Evolutionary conservation across 495 filamentous ascomycete species (phyloP).

Genomic region (Acidomyces sp.): DNA sequence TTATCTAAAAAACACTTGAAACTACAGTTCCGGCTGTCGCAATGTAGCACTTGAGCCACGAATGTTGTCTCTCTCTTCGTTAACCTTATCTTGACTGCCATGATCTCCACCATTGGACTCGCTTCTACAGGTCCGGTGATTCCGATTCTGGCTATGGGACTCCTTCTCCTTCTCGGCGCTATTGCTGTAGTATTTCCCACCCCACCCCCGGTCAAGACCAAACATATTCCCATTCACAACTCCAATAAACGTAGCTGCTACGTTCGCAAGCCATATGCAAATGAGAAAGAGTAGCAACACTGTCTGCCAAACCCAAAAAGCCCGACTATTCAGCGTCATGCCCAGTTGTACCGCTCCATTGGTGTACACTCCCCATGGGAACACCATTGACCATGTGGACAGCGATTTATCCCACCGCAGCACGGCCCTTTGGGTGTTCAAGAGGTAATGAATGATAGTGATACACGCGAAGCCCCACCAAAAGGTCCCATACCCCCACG

Average conservation of each 20-base stretch:
- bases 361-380: constrained; percentile 3
- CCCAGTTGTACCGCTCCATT: constrained; percentile 2
- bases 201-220: neutral
- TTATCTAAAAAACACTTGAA: no score
- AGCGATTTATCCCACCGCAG: neutral
- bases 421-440: neutral
- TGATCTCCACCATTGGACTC: no score
- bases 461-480: constrained; percentile 4
- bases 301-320: constrained; percentile 2
- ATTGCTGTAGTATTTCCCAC: constrained; percentile 1
- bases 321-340: neutral
- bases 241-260: neutral
- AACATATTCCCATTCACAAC: neutral
- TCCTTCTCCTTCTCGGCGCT: constrained; percentile 1
- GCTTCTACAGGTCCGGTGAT: no score
- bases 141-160: neutral
- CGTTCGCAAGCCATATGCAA: constrained; percentile 1
- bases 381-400: neutral
- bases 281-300: neutral
- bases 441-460: neutral
- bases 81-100: no score
- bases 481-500: constrained; percentile 2
- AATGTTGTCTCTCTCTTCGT: no score
- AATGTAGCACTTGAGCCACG: no score
- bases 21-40: no score